phyloP scores from a whole-genome alignment of 768 basidiomycete genomes.

The Russula sp. region DNA sequence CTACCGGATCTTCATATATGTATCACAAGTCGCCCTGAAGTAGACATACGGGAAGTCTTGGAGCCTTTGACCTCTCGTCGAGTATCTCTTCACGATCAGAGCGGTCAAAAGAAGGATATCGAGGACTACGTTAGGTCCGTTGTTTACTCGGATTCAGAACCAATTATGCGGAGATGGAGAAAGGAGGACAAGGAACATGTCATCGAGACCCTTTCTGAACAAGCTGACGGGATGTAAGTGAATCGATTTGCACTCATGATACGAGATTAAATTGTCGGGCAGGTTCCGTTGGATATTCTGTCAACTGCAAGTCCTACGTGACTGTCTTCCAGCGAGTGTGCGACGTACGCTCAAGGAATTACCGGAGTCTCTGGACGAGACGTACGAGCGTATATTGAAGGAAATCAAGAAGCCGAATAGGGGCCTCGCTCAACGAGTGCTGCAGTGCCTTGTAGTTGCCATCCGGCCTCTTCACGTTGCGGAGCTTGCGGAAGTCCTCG shows the following conservation, averaged over 20 bases:
- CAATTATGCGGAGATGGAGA: background rate
- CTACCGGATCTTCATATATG: constrained; percentile 2
- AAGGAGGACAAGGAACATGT: background rate
- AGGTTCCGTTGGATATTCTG: constrained; percentile 1
- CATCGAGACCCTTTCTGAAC: background rate
- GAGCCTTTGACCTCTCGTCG: background rate
- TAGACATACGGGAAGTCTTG: constrained; percentile 2
- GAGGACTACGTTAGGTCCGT: background rate
- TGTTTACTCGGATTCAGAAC: background rate
- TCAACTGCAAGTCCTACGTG: background rate
- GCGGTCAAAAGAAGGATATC: constrained; percentile 6
- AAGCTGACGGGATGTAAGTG: background rate
- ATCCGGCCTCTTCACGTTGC: background rate
- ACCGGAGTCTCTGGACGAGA: constrained; percentile 1
- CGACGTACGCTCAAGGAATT: background rate
- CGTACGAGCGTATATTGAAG: constrained; percentile 1
- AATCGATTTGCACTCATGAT: background rate
- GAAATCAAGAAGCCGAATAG: background rate
- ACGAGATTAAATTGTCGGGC: background rate
- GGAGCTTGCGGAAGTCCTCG: background rate
- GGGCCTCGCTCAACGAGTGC: background rate
- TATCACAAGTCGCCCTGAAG: constrained; percentile 3
- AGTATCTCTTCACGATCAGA: background rate
- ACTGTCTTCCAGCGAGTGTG: background rate
- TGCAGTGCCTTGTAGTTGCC: background rate